These are phyloP conservation scores for Mycena venus DNA, from an alignment of 768 basidiomycete genomes.

Conservation along the genomic window DNA sequence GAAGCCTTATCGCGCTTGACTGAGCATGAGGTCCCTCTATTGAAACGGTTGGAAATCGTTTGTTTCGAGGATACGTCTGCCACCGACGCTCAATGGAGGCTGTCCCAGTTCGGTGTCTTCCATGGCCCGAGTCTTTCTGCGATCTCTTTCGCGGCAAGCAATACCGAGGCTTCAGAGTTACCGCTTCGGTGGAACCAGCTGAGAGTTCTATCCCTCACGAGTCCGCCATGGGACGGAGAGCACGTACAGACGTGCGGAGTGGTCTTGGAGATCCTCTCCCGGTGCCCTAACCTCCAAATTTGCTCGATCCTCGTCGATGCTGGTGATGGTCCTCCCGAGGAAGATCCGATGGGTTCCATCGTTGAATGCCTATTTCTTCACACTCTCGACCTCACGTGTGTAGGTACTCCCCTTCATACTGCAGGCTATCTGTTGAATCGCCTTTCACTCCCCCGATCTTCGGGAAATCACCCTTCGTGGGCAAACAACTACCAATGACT, in stretches of 20 bases:
- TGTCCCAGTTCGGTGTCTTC: not conserved
- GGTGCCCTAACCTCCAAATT: not conserved
- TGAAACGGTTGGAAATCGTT: not conserved
- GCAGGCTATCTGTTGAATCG: not conserved
- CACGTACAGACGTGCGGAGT: not conserved
- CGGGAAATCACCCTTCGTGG: not conserved
- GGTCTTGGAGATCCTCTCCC: not conserved
- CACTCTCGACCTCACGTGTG: not conserved
- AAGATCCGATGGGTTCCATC: too few species aligned
- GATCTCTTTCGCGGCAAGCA: not conserved
- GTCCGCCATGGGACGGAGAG: not conserved
- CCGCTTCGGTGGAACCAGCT: constrained; percentile 7
- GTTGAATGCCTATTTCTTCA: not conserved
- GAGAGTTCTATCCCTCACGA: not conserved
- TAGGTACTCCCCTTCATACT: not conserved
- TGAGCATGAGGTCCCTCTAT: not conserved
- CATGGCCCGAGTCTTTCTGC: not conserved
- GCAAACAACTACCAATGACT: not conserved
- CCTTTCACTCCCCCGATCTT: not conserved
- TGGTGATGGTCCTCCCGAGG: not conserved
- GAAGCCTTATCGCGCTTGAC: not conserved
- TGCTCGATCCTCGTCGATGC: not conserved
- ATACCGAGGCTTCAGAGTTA: not conserved
- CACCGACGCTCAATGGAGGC: not conserved
- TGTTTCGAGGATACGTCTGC: too few species aligned